Conservation (phyloP, 2,329 filamentous ascomycete species). For the Iodosphaeria phyllophila region DNA sequence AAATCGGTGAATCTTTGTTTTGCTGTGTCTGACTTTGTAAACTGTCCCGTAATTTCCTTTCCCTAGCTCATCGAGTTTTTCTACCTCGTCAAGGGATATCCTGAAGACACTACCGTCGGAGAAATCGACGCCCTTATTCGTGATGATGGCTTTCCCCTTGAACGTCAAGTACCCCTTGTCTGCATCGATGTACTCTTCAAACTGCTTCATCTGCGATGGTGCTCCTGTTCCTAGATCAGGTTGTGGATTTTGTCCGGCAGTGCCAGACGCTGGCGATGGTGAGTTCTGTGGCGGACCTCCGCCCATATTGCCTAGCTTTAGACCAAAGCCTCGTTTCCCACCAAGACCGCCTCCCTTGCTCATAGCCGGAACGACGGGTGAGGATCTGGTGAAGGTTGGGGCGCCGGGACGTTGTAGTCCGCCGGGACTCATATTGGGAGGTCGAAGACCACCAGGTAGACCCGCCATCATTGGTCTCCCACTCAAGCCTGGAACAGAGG, state of each 20-base stretch:
- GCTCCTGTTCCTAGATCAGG: conserved; percentile 9
- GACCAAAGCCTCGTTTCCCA: conserved; percentile 39
- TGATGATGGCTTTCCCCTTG: conserved; percentile 79
- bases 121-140: conserved; percentile 80
- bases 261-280: conserved; percentile 13
- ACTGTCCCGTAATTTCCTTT: conserved; percentile 98
- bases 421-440: conserved; percentile 14
- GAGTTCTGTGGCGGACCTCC: conserved; percentile 15
- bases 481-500: conserved; percentile 12
- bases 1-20: conserved; percentile 37
- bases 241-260: conserved; percentile 15
- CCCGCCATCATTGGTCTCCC: conserved; percentile 12
- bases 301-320: conserved; percentile 39
- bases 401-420: conserved; percentile 25
- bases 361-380: conserved; percentile 24
- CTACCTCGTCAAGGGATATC: conserved; percentile 85
- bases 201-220: conserved; percentile 36
- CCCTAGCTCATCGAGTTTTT: conserved; percentile 79
- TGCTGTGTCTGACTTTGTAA: conserved; percentile 82
- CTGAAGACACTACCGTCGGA: conserved; percentile 75
- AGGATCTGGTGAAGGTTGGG: conserved; percentile 31
- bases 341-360: conserved; percentile 28
- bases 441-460: conserved; percentile 23
- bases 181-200: conserved; percentile 70
- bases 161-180: conserved; percentile 86